Base-by-base conservation (phyloP, 257 asterid genomes). In the Fraxinus anomala region DNA sequence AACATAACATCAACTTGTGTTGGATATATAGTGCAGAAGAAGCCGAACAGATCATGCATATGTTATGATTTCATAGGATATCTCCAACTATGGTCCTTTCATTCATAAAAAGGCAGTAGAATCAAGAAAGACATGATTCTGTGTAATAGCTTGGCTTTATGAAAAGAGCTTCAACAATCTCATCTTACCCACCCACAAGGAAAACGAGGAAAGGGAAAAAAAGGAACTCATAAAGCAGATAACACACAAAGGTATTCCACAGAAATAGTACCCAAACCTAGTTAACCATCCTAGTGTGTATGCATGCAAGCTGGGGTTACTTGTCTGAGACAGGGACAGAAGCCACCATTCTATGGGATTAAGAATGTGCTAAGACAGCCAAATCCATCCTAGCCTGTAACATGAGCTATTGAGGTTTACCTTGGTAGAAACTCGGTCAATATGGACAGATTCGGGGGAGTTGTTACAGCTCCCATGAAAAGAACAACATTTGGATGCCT, bases 401-500 rank as follows among this genome's bases (percentile, higher is more conserved):
- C 37, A 23, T 3, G 30, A 47, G 73, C 7, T 31, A 59, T 40
- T 68, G 37, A 77, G 77, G 79, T 65, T 80, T 78, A 96, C 99
- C 99, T 96, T 74, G 99, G 98, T 34, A 96, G 93, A 80, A 83
- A 96, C 79, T 96, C 99, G 4, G 99, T 96, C 86, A 96, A 77
- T 83, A 96, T 96, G 77, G 99, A 93, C 85, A 96, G 88, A 85
- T 93, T 91, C 31, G 99, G 99, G 76, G 99, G 97, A 19, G 84
- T 89, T 56, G 92, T 85, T 74, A 96, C 98, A 1, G 99, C 99
- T 82, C 99, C 99, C 99, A 93, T 96, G 86, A 96, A 91, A 78
- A 96, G 93, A 68, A 93, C 99, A 68, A 96, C 93, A 87, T 96
- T 96, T 3, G 99, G 99, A 87, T 96, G 99, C 76, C 98, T 92